A percentile compares a stretch with the other conserved stretches of the same genome.
Conservation (phyloP, 805 yeast species). For the Candida yuanshanica region DNA sequence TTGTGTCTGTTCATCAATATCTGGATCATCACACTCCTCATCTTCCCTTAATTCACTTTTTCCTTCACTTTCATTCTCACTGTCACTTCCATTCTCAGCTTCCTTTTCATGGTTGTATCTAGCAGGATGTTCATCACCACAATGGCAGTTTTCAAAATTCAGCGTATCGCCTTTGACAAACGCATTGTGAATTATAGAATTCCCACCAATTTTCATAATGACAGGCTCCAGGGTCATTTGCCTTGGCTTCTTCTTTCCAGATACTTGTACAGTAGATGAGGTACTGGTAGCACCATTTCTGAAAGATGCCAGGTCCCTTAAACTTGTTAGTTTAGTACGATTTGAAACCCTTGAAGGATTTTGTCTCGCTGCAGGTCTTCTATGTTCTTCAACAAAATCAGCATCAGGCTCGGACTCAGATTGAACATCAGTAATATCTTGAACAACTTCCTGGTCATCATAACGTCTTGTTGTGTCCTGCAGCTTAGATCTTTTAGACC, state of each 20-base stretch:
- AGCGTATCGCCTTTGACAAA: constrained; percentile 14
- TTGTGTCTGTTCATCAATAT: constrained; percentile 2
- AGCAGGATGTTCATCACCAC: background rate
- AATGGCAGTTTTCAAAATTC: constrained; percentile 13
- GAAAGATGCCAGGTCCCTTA: constrained; percentile 10
- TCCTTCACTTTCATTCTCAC: constrained; percentile 1
- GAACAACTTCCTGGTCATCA: background rate
- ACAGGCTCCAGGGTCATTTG: constrained; percentile 8
- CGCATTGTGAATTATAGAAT: constrained; percentile 17
- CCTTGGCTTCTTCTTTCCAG: background rate
- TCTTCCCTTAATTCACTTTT: constrained; percentile 1
- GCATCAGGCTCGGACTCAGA: background rate
- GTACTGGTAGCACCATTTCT: constrained; percentile 4
- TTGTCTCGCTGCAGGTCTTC: background rate
- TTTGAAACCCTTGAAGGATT: background rate
- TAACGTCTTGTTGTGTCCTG: background rate
- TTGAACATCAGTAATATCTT: background rate
- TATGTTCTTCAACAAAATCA: background rate
- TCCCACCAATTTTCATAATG: constrained; percentile 21
- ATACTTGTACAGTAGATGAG: background rate
- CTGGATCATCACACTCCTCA: constrained; percentile 1
- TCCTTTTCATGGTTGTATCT: background rate
- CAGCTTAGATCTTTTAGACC: too few species aligned
- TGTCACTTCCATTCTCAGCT: constrained; percentile 1
- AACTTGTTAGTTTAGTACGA: constrained; percentile 1